These are phyloP conservation scores for Dactylellina cionopaga DNA, from an alignment of 2,329 filamentous ascomycete species.

Conservation along the genomic window DNA sequence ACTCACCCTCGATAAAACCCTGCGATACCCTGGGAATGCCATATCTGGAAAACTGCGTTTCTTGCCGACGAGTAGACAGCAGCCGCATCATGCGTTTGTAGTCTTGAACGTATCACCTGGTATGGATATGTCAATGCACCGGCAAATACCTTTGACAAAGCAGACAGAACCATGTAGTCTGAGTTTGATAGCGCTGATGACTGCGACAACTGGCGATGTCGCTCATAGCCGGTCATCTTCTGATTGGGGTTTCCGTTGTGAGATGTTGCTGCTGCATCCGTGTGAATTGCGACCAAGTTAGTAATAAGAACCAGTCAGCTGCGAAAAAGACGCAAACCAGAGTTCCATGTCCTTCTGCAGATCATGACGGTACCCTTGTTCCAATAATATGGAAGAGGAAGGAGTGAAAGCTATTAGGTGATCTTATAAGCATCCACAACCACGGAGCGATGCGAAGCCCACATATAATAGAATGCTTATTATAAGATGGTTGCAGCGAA, in stretches of 20 bases:
- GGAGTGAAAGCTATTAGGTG: slow-evolving; percentile 40
- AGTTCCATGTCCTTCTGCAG: slow-evolving; percentile 18
- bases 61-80: slow-evolving; percentile 75
- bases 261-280: slow-evolving; percentile 25
- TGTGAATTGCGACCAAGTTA: slow-evolving; percentile 31
- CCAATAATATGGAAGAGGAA: slow-evolving; percentile 49
- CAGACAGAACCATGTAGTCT: slow-evolving; percentile 83
- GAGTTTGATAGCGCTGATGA: slow-evolving; percentile 53
- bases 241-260: slow-evolving; percentile 31
- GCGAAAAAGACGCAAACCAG: slow-evolving; percentile 27
- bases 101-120: slow-evolving; percentile 85
- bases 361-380: slow-evolving; percentile 46
- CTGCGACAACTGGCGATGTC: slow-evolving; percentile 65
- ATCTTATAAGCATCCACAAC: slow-evolving; percentile 41
- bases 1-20: slow-evolving; percentile 86
- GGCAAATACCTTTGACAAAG: slow-evolving; percentile 83
- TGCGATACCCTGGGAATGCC: slow-evolving; percentile 77
- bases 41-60: slow-evolving; percentile 79
- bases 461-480: slow-evolving; percentile 20
- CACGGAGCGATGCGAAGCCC: slow-evolving; percentile 12
- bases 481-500: slow-evolving; percentile 26
- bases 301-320: slow-evolving; percentile 26
- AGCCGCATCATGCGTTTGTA: slow-evolving; percentile 89
- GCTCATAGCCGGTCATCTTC: slow-evolving; percentile 24
- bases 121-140: slow-evolving; percentile 94